Percentiles rank a stretch among this genome's conserved stretches.
These are phyloP conservation scores for Helianthus annuus DNA, from an alignment of 129 eudicot species.

Conservation along the genomic window DNA sequence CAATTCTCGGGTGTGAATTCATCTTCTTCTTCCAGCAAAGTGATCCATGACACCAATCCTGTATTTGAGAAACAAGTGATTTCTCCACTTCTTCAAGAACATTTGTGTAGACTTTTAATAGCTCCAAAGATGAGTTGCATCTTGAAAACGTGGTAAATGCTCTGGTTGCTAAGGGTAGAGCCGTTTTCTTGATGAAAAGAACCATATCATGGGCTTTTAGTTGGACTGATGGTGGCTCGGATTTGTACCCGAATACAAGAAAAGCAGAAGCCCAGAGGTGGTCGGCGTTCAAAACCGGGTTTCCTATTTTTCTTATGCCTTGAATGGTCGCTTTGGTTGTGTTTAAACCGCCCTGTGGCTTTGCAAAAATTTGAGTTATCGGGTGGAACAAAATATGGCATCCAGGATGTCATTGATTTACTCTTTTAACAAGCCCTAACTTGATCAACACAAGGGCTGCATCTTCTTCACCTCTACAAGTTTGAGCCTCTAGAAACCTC, in stretches of 20 bases:
- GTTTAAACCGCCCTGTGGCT: slow-evolving; percentile 46
- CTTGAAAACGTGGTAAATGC: slow-evolving; percentile 79
- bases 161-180: slow-evolving; percentile 68
- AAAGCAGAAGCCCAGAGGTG: slow-evolving; percentile 93
- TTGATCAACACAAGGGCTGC: slow-evolving; percentile 69
- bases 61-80: slow-evolving; percentile 75
- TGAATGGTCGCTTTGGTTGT: slow-evolving; percentile 75
- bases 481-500: slow-evolving; percentile 49
- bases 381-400: slow-evolving; percentile 71
- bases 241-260: slow-evolving; percentile 83
- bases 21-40: slow-evolving; percentile 80
- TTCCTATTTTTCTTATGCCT: slow-evolving; percentile 62
- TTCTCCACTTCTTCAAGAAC: slow-evolving; percentile 92
- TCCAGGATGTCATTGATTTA: slow-evolving; percentile 53
- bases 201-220: slow-evolving; percentile 80
- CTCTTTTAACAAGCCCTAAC: slow-evolving; percentile 71
- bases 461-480: slow-evolving; percentile 76
- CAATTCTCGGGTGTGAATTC: slow-evolving; percentile 62
- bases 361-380: slow-evolving; percentile 56
- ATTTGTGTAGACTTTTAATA: slow-evolving; percentile 77
- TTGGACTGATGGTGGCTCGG: slow-evolving; percentile 89
- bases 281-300: slow-evolving; percentile 50
- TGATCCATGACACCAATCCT: slow-evolving; percentile 89
- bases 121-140: slow-evolving; percentile 82
- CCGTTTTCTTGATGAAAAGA: slow-evolving; percentile 66